Evolutionary conservation across 768 basidiomycete species (phyloP).

Genomic region (Sarcomyxa edulis): DNA sequence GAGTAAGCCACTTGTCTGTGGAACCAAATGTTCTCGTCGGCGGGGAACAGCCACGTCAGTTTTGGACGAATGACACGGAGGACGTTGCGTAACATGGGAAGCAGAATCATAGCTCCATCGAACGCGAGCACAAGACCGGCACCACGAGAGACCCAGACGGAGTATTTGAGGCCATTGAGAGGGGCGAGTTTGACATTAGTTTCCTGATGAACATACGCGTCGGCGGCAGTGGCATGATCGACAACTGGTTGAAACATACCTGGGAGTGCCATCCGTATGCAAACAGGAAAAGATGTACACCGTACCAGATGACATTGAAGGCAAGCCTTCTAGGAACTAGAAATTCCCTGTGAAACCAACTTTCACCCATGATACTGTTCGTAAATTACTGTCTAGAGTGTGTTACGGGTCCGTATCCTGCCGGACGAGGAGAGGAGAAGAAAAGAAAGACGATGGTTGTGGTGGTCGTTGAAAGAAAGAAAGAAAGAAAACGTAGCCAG

Average conservation of each 20-base stretch:
- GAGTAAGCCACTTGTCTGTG: conserved; percentile 93
- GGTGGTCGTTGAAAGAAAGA: conserved; percentile 15
- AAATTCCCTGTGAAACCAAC: conserved; percentile 72
- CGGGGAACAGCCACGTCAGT: conserved; percentile 79
- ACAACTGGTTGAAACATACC: conserved; percentile 36
- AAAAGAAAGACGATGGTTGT: conserved; percentile 12
- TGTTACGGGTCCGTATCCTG: conserved; percentile 44
- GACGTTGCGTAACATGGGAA: conserved; percentile 88
- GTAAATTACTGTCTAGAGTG: conserved; percentile 14
- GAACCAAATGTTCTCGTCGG: conserved; percentile 96
- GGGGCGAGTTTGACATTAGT: conserved; percentile 60
- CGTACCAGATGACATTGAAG: conserved; percentile 80
- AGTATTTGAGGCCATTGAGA: conserved; percentile 75
- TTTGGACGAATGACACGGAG: conserved; percentile 80
- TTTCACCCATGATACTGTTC: conserved; percentile 51
- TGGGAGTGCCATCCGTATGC: conserved; percentile 87
- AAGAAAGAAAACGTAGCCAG: conserved; percentile 18
- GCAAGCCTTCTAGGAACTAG: conserved; percentile 54
- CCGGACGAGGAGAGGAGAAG: conserved; percentile 33
- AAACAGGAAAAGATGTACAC: conserved; percentile 68
- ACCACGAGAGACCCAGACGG: conserved; percentile 88
- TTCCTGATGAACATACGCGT: conserved; percentile 30
- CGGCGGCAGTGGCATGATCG: conserved; percentile 1
- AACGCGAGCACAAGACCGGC: conserved; percentile 88
- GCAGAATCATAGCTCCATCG: conserved; percentile 78